Evolutionary conservation across 306 rosid genomes (phyloP), one percentile per base, ranked within the genome.

Genomic region (Begonia loranthoides): DNA sequence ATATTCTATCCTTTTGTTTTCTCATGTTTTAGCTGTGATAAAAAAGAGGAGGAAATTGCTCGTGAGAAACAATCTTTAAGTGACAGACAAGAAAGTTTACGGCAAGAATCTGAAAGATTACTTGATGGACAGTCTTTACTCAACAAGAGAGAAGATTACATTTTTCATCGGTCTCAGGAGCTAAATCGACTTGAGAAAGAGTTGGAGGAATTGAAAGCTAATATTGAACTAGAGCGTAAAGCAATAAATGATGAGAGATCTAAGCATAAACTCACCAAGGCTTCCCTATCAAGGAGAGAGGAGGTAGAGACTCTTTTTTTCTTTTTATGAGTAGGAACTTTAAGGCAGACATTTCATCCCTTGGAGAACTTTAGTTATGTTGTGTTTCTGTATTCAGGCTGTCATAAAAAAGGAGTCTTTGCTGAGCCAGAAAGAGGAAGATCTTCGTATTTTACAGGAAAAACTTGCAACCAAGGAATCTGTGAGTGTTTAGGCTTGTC

Each of bases 71-170:
- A 86, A 51, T 80, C 81, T 49, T 73, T 92, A 48, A 55, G 68
- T 63, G 99, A 92, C 71, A 86, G 99, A 76, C 85, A 78, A 63
- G 79, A 80, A 61, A 53, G 74, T 47, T 62, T 92, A 66, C 87
- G 79, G 69, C 82, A 83, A 71, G 93, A 80, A 67, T 95, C 86
- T 33, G 94, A 92, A 65, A 71, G 93, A 15, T 75, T 84, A 73
- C 84, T 86, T 61, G 80, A 86, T 68, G 87, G 93, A 9, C 88
- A 92, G 68, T 49, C 80, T 55, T 73, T 72, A 61, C 77, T 92
- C 15, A 92, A 83, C 59, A 82, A 86, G 66, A 75, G 99, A 73
- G 99, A 86, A 73, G 77, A 71, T 12, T 70, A 60, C 52, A 61
- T 92, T 54, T 76, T 76, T 44, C 63, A 68, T 57, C 79, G 78